Conservation (phyloP, 495 filamentous ascomycete species). For the Xylaria telfairii region DNA sequence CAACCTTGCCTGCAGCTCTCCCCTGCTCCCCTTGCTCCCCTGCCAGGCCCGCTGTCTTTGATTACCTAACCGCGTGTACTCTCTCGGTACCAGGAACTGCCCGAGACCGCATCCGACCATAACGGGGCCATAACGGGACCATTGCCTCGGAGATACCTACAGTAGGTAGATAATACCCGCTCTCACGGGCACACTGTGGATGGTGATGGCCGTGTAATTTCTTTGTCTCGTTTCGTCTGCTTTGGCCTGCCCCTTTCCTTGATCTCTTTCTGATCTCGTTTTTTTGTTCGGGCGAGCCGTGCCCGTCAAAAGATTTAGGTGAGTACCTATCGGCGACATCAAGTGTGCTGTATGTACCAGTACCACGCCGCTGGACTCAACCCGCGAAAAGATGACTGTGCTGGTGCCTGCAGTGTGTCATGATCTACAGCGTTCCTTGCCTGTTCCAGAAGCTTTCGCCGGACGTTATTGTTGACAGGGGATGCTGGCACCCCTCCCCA, state of each 20-base stretch:
- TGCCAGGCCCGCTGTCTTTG: not conserved
- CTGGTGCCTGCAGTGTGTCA: constrained; percentile 20
- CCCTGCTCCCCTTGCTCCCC: too few species aligned
- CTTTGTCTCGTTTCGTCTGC: not conserved
- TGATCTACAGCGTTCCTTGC: constrained; percentile 7
- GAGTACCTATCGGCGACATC: not conserved
- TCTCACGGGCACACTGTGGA: not conserved
- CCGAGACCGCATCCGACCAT: not conserved
- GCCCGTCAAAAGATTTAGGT: not conserved
- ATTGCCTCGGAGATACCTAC: too few species aligned
- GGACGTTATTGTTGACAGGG: constrained; percentile 13
- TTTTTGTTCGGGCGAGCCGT: not conserved
- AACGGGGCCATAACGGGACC: too few species aligned
- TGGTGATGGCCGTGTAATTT: not conserved
- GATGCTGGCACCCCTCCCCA: not conserved
- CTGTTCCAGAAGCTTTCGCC: constrained; percentile 25
- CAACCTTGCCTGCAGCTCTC: constrained; percentile 26
- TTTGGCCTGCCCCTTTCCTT: not conserved
- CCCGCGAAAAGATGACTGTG: constrained; percentile 18
- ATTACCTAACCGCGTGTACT: not conserved
- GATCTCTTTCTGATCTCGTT: not conserved
- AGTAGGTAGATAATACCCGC: not conserved
- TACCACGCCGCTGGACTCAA: not conserved
- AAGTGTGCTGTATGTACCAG: not conserved
- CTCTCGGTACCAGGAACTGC: not conserved